Conservation (phyloP, 1,284 basidiomycete genomes). For the Irpex lacteus region DNA sequence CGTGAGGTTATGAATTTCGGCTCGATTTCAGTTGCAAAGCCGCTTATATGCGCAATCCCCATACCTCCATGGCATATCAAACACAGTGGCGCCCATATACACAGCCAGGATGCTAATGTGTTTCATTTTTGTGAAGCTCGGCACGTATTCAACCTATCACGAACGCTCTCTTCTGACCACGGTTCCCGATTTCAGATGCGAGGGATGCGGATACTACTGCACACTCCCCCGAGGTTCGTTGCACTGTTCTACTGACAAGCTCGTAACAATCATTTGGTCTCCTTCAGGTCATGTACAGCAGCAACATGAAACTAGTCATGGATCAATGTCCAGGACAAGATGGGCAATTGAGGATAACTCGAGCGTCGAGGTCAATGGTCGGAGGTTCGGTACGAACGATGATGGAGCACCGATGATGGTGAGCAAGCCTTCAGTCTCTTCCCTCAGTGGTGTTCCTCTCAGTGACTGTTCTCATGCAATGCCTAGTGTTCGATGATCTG, state of each 20-base stretch:
- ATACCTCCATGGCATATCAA: conserved; percentile 40
- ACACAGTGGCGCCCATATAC: conserved; percentile 48
- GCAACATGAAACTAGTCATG: conserved; percentile 61
- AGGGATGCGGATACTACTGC: conserved; percentile 57
- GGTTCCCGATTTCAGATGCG: conserved; percentile 38
- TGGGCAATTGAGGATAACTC: conserved; percentile 57
- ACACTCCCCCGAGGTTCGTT: conserved; percentile 48
- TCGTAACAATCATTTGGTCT: too few species aligned
- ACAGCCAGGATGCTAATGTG: conserved; percentile 34
- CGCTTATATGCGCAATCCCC: conserved; percentile 43
- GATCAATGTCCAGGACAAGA: conserved; percentile 55
- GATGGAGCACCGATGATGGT: conserved; percentile 60
- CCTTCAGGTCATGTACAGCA: conserved; percentile 52
- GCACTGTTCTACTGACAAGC: neutral
- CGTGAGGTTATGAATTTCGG: too few species aligned
- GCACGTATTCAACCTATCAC: conserved; percentile 24
- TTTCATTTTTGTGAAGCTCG: conserved; percentile 44
- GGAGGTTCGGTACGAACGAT: conserved; percentile 53
- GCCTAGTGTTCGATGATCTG: conserved; percentile 51
- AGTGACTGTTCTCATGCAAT: too few species aligned
- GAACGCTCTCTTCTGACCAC: neutral
- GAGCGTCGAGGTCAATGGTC: conserved; percentile 52
- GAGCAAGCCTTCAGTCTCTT: neutral
- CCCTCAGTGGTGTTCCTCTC: too few species aligned
- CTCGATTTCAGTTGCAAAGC: conserved; percentile 30